phyloP scores from a whole-genome alignment of 2,329 filamentous ascomycete species.

The Fusarium veterinarium region DNA sequence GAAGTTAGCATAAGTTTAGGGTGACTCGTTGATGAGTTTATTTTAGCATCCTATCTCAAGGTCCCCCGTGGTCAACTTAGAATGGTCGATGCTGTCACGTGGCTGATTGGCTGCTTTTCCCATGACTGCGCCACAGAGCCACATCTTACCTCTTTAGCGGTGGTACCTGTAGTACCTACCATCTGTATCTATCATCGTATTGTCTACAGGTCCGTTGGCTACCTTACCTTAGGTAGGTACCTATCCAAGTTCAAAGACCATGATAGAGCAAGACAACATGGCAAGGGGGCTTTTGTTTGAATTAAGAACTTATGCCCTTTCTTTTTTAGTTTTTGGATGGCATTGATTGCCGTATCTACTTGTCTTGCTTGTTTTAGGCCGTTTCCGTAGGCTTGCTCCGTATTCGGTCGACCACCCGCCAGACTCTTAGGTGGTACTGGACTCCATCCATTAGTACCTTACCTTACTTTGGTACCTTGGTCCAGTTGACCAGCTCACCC shows the following conservation, averaged over 20 bases:
- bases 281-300: not conserved
- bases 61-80: not conserved
- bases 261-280: not conserved
- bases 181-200: constrained; percentile 12
- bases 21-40: not conserved
- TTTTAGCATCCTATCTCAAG: not conserved
- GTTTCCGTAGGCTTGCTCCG: constrained; percentile 24
- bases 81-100: not conserved
- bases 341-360: not conserved
- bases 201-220: not conserved
- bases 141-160: not conserved
- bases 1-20: not conserved
- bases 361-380: not conserved
- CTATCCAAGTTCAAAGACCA: not conserved
- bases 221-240: not conserved
- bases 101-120: not conserved
- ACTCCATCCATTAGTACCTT: not conserved
- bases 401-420: constrained; percentile 23
- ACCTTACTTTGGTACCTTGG: not conserved
- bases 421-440: not conserved
- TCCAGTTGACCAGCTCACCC: constrained; percentile 32
- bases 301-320: not conserved
- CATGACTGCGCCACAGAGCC: constrained; percentile 9
- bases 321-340: not conserved
- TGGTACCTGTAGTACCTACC: not conserved